Evolutionary conservation across 1,284 basidiomycete species (phyloP).

Genomic region (Rhodotorula sp.): DNA sequence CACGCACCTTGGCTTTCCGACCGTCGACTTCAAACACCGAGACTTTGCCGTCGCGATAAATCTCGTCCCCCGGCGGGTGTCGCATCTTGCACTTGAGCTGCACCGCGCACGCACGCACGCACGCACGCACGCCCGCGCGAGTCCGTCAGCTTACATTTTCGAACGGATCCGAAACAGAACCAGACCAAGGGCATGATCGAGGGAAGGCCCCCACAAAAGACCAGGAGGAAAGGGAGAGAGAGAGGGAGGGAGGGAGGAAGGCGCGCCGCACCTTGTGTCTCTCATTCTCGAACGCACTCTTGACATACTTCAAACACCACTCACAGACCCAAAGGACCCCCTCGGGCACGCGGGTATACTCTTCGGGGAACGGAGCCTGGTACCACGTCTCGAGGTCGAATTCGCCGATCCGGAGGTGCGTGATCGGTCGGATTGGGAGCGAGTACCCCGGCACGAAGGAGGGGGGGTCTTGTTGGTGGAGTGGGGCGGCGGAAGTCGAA

Average conservation of each 20-base stretch:
- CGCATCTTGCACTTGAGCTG: constrained; percentile 92
- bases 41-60: constrained; percentile 83
- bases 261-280: constrained; percentile 70
- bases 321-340: constrained; percentile 96
- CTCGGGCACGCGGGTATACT: constrained; percentile 89
- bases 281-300: constrained; percentile 81
- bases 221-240: neutral
- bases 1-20: constrained; percentile 82
- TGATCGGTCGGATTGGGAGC: constrained; percentile 28
- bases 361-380: constrained; percentile 97
- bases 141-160: too few relatives aligned
- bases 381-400: constrained; percentile 87
- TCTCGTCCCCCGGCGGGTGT: constrained; percentile 97
- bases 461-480: neutral
- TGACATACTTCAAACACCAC: constrained; percentile 98
- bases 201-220: too few relatives aligned
- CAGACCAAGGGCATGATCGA: too few relatives aligned
- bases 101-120: too few relatives aligned
- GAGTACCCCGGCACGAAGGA: neutral
- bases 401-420: neutral
- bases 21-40: constrained; percentile 99
- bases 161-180: too few relatives aligned
- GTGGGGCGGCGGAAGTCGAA: too few relatives aligned
- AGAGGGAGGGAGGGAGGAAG: neutral
- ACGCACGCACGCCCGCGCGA: too few relatives aligned